Evolutionary conservation across 768 basidiomycete species (phyloP), one percentile per base, ranked within the genome.

Genomic region (Leccinum variicolor): DNA sequence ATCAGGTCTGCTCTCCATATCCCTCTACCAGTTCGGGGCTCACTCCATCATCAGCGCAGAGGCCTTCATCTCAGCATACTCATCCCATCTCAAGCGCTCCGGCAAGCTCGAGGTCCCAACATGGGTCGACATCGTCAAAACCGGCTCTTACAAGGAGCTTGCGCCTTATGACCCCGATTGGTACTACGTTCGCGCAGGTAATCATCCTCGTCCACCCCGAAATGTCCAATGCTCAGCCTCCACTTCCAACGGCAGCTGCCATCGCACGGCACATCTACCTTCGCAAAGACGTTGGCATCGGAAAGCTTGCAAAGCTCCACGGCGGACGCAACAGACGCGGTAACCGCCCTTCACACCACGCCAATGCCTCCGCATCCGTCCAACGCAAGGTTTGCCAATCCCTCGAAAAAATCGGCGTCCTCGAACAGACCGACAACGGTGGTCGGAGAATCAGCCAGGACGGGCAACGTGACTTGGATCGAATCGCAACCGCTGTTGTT

Each of bases 191-290:
- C 93, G 97, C 70, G 92, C 96, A 78, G 95, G 95, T 97, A 70
- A 73, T 86, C 83, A 25, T 45, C 6, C 25, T 31, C 21, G 0
- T 41, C 13, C 39, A 19, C 25, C 2, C 36, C 34, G 10, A 49
- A 23, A 17, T 31, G 1, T 34, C 6, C 5, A 17, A 47, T 10
- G 25, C 51, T 59, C 50, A 59, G 17, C 1, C 3, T 28, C 11
- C 13, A 39, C 13, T 13, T 11, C 15, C 2, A 55, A 50, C 23
- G 31, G 33, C 68, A 97, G 95, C 95, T 73, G 92, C 95, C 63
- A 79, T 98, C 69, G 96, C 96, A 77, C 89, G 96, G 71, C 96
- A 98, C 87, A 97, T 98, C 77, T 98, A 99, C 85, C 90, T 99
- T 74, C 92, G 96, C 75, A 95, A 96, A 81, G 90, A 92, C 72